Base-by-base conservation (phyloP, 306 rosid genomes). In the Dalbergia oliveri region DNA sequence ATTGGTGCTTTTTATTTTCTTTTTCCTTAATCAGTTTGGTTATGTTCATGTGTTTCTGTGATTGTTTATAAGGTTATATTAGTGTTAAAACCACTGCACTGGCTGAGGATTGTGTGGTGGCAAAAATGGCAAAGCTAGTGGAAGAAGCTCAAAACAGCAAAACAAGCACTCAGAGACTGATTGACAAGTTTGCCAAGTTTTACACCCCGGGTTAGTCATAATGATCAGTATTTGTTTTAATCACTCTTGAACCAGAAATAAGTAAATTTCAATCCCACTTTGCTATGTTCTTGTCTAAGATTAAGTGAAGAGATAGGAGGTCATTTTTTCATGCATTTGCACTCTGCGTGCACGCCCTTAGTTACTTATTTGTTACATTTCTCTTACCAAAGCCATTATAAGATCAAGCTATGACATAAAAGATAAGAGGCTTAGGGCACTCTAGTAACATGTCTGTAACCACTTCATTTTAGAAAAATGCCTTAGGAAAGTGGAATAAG, bases 71-170 rank as follows among this genome's bases (percentile, higher is more conserved):
- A 96, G 99, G 99, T 49, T 96, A 91, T 79, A 60, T 96, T 49
- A 85, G 88, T 85, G 97, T 96, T n/a, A 96, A 89, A 78, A 96
- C 99, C 66, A 88, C 92, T 63, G 88, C 98, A 39, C 82, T 91
- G 39, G 91, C 97, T 33, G 97, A 96, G 82, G 99, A 96, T 35
- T 91, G 97, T 81, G 91, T 91, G 69, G 97, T 96, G 84, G 93
- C 99, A 71, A 93, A 96, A 87, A 93, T 96, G 99, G 89, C 92
- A 16, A 93, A 87, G 87, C 97, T 96, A 45, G 99, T 96, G 3
- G 98, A 96, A 89, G 98, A 91, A 79, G 99, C 99, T 41, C 97
- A 93, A 56, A 93, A 89, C 89, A 91, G 95, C 77, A 96, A 93
- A 84, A 77, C 98, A 59, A 82, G 76, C 51, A 89, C 93, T 57